Evolutionary conservation across 768 basidiomycete genomes (phyloP).

Genomic region (Trametes coccinea): DNA sequence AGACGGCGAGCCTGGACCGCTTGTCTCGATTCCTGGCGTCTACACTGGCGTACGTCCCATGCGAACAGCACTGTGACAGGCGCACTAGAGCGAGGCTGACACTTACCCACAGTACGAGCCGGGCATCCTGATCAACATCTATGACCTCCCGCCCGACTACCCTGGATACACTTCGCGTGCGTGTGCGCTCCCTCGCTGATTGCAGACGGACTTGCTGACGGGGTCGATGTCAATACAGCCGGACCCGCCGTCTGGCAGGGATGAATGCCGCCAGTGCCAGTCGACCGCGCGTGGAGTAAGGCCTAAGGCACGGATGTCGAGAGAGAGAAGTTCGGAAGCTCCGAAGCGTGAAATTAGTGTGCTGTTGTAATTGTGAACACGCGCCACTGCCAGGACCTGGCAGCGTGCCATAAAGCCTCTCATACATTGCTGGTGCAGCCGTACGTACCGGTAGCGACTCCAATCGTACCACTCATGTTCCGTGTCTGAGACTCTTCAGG

Average conservation of each 20-base stretch:
- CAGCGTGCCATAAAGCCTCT: not conserved
- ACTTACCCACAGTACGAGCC: constrained; percentile 25
- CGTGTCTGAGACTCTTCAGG: no score
- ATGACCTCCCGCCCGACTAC: constrained; percentile 30
- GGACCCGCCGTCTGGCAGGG: constrained; percentile 31
- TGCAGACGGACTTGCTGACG: not conserved
- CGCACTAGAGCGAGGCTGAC: no score
- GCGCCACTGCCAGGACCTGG: not conserved
- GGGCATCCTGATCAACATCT: constrained; percentile 34
- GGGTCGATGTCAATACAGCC: constrained; percentile 12
- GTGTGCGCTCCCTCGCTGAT: not conserved
- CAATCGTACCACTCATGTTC: no score
- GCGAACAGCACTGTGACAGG: no score
- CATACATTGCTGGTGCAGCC: not conserved
- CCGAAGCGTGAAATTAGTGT: not conserved
- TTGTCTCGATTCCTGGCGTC: constrained; percentile 36
- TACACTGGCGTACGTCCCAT: constrained; percentile 32
- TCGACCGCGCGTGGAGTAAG: not conserved
- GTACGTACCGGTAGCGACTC: no score
- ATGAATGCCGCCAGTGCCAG: constrained; percentile 8
- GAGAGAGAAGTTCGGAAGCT: not conserved
- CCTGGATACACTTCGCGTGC: constrained; percentile 28
- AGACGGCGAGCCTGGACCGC: constrained; percentile 33
- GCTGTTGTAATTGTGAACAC: not conserved
- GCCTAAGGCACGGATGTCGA: not conserved